These are phyloP conservation scores for Hirsutella rhossiliensis DNA, from an alignment of 2,329 filamentous ascomycete genomes.

Conservation along the genomic window DNA sequence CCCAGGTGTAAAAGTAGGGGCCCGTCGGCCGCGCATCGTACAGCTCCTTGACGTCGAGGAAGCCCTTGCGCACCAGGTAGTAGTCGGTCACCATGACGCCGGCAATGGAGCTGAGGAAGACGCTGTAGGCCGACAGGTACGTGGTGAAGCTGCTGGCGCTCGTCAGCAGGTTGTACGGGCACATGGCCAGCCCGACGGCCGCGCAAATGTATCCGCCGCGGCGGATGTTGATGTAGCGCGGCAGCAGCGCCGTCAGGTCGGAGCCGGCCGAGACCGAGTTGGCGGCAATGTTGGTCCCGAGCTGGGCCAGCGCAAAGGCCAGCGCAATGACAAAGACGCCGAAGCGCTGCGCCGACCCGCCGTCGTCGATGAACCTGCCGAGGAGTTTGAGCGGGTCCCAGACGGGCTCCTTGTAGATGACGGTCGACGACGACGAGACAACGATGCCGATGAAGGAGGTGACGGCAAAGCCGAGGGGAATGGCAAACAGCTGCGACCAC, in stretches of 20 bases:
- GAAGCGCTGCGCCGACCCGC: constrained; percentile 55
- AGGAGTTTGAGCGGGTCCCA: constrained; percentile 65
- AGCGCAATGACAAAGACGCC: constrained; percentile 63
- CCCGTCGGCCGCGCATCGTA: constrained; percentile 58
- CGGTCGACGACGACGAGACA: constrained; percentile 59
- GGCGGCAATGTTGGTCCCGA: constrained; percentile 79
- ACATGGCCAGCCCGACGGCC: constrained; percentile 68
- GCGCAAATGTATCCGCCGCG: constrained; percentile 83
- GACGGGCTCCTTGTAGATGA: constrained; percentile 55
- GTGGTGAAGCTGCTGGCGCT: constrained; percentile 76
- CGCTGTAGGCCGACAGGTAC: constrained; percentile 82
- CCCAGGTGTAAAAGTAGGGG: constrained; percentile 63
- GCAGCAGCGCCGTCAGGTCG: constrained; percentile 69
- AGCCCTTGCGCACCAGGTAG: constrained; percentile 74
- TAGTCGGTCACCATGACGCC: constrained; percentile 88
- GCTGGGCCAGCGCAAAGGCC: constrained; percentile 65
- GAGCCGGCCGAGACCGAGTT: constrained; percentile 78
- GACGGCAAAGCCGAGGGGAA: constrained; percentile 59
- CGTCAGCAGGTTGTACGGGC: constrained; percentile 70
- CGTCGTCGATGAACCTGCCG: constrained; percentile 55
- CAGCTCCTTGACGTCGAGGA: constrained; percentile 64
- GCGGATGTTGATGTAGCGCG: constrained; percentile 72
- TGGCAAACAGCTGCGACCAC: constrained; percentile 68
- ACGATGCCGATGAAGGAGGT: constrained; percentile 80
- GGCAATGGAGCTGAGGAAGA: constrained; percentile 87